Evolutionary conservation across 305 asterid species (phyloP).

Genomic region (Fraxinus greggii): DNA sequence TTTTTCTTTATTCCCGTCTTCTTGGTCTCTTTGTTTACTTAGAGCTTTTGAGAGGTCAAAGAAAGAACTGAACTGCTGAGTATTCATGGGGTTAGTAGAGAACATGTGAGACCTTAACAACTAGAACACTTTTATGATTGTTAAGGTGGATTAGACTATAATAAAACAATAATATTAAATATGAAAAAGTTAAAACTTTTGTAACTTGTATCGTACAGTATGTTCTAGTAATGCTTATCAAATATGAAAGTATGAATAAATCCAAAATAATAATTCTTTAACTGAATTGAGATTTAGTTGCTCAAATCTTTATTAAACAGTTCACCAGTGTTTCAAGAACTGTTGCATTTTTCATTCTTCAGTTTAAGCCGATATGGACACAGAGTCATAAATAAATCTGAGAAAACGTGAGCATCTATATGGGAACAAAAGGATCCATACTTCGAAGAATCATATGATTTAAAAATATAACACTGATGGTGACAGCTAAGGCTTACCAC

Average conservation of each 20-base stretch:
- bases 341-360: neutral
- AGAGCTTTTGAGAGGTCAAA: neutral
- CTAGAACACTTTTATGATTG: neutral
- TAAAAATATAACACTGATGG: neutral
- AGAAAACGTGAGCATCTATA: neutral
- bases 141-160: neutral
- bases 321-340: neutral
- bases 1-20: neutral
- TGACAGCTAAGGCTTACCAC: conserved; percentile 52
- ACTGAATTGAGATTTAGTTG: neutral
- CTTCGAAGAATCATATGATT: neutral
- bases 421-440: neutral
- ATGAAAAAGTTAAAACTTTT: neutral
- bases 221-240: neutral
- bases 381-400: neutral
- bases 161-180: neutral
- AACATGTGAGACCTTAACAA: neutral
- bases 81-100: neutral
- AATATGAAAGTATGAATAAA: neutral
- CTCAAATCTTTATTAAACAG: neutral
- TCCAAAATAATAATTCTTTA: neutral
- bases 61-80: neutral
- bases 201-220: neutral
- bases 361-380: neutral
- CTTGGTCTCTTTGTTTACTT: neutral